Base-by-base conservation (phyloP, 352 stramenopile genomes). In the Phytopythium kandeliae region DNA sequence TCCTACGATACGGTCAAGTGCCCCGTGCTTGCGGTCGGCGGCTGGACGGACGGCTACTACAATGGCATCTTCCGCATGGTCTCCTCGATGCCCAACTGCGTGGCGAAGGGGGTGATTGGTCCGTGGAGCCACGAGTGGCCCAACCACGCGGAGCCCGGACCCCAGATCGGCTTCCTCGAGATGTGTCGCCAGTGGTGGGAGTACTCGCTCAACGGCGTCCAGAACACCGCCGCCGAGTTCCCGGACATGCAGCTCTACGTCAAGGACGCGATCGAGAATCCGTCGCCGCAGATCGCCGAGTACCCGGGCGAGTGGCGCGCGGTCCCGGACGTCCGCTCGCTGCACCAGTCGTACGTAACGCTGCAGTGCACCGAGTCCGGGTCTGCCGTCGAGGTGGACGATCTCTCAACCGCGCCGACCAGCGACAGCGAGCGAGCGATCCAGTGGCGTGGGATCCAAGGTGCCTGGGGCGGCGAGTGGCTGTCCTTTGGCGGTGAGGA, bases 61-160 rank as follows among this genome's bases (percentile, higher is more conserved):
- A 80, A 80, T 19, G 70, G 65, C 7, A 64, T 80, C 16, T 65
- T 71, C 35, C 59, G 70, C 40, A 71, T 80, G 67, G 44, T 80
- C 24, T 46, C 52, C 24, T 55, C 48, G 4, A 62, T 80, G 57
- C 58, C 59, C 7, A 68, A 67, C 25, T 67, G 65, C 12, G 51
- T 67, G 35, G 59, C 55, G 19, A 80, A 74, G 44, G 64, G 70
- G 4, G 55, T 80, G 13, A 59, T 80, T 19, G 70, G 70, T 9
- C 67, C 67, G 4, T 80, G 70, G 70, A 80, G 70, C 48, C 70
- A 80, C 58, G 72, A 78, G 40, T 80, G 67, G 70, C 70, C 69
- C 13, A 71, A 80, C 55, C 43, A 72, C 35, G 69, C 69, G 22
- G 71, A 52, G 1, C 69, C 69, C 3, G 69, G 67, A 13, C 69